Conservation (phyloP, 2,329 filamentous ascomycete species). For the Colletotrichum eremochloae region DNA sequence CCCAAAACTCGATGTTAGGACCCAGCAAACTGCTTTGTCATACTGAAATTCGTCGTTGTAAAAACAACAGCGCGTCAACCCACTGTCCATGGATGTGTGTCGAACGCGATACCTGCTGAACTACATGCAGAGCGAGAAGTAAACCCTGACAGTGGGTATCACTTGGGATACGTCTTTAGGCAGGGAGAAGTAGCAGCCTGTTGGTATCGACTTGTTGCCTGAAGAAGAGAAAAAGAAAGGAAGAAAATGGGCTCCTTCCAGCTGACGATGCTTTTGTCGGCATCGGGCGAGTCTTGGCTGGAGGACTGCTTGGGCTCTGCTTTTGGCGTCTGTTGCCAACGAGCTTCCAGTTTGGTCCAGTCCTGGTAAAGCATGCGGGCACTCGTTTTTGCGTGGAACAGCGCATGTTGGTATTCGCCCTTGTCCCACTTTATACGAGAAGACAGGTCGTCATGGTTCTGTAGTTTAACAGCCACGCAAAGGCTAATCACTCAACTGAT, state of each 20-base stretch:
- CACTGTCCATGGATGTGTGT: constrained; percentile 8
- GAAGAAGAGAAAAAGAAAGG: too few relatives aligned
- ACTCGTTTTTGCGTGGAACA: constrained; percentile 68
- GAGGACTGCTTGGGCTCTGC: constrained; percentile 25
- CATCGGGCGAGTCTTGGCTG: constrained; percentile 19
- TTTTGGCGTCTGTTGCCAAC: constrained; percentile 46
- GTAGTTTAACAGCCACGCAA: constrained; percentile 9
- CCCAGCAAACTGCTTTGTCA: constrained; percentile 16
- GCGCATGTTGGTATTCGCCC: constrained; percentile 70
- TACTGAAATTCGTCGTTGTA: constrained; percentile 24
- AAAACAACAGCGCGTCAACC: constrained; percentile 11
- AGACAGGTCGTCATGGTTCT: constrained; percentile 56
- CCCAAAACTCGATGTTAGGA: constrained; percentile 4
- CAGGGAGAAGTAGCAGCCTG: too few relatives aligned
- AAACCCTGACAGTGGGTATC: too few relatives aligned
- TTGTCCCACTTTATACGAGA: constrained; percentile 75
- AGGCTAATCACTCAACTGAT: constrained; percentile 56
- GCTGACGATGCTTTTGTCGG: constrained; percentile 19
- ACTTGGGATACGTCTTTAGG: too few relatives aligned
- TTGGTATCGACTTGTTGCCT: too few relatives aligned
- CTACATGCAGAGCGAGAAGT: constrained; percentile 38
- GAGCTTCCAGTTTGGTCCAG: constrained; percentile 64
- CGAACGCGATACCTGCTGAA: constrained; percentile 24
- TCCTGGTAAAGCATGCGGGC: constrained; percentile 69
- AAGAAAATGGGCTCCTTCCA: background rate